phyloP scores from a whole-genome alignment of 2,329 filamentous ascomycete species.

The Fusarium sp. region DNA sequence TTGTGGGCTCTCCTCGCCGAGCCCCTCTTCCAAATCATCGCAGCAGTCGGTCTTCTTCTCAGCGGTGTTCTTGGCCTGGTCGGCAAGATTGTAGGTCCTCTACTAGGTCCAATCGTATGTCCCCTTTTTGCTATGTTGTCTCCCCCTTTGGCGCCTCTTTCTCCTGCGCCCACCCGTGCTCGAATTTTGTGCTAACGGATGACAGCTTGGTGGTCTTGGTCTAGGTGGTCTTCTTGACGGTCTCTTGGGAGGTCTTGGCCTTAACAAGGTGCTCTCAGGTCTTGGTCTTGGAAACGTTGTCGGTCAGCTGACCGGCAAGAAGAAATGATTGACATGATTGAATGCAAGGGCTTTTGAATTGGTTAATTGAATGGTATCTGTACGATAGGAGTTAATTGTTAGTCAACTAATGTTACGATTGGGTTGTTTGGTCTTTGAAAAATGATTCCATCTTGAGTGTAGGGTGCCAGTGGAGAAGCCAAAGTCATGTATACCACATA shows the following conservation, averaged over 20 bases:
- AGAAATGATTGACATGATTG: constrained; percentile 20
- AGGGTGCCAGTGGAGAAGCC: not conserved
- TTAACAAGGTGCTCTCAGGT: constrained; percentile 79
- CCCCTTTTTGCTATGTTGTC: not conserved
- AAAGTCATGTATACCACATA: constrained; percentile 4
- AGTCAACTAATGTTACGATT: constrained; percentile 21
- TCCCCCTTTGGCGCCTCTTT: not conserved
- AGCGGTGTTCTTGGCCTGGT: constrained; percentile 87
- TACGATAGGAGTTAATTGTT: constrained; percentile 23
- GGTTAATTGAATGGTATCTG: constrained; percentile 20
- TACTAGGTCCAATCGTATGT: constrained; percentile 28
- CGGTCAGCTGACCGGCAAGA: constrained; percentile 56
- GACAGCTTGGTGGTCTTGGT: constrained; percentile 78
- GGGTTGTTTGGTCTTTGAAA: not conserved
- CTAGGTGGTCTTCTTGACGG: constrained; percentile 85
- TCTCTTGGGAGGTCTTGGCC: constrained; percentile 80
- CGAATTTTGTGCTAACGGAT: constrained; percentile 33
- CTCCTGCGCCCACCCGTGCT: not conserved
- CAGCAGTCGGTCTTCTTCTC: constrained; percentile 85
- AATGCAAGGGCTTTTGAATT: not conserved
- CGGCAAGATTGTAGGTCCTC: constrained; percentile 71
- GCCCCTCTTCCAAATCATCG: constrained; percentile 92
- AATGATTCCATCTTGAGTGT: not conserved
- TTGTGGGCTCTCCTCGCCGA: constrained; percentile 86
- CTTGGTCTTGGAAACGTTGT: constrained; percentile 72